Evolutionary conservation across 2,329 filamentous ascomycete genomes (phyloP), one percentile per base, ranked within the genome.

Genomic region (Penicillium crustosum): DNA sequence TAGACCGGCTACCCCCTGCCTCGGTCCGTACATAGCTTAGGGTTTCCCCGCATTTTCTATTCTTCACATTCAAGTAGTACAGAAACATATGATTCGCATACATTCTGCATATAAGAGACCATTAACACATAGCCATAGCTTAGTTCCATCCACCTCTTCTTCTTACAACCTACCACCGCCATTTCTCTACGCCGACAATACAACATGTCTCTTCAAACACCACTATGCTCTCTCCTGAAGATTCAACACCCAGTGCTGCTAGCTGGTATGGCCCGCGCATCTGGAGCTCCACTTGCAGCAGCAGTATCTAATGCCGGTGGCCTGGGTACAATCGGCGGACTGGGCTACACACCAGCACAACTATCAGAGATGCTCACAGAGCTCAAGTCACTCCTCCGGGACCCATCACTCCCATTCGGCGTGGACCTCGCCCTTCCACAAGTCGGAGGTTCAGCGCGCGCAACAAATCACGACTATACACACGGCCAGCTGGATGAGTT

Each of bases 401-500:
- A 82, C 51, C 86, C 88, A 0, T 81, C 83, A 44, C 83, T 96
- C 5, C 90, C 93, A 0, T 97, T 97, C 73, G 93, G 93, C 65
- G 86, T 97, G 33, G 93, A 97, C 74, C 86, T 97, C 2, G 93
- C 93, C 0, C 84, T 97, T 13, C 93, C 93, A 1, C 92, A 97
- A 77, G 82, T 97, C 55, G 93, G 93, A 56, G 91, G 89, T 41
- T 81, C 78, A 35, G 93, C 93, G 7, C 86, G 93, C 63, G 89
- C 90, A 75, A 97, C 93, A 4, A 97, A 97, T 78, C 91, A 96
- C 77, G 93, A 97, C 76, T 97, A 97, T 80, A 97, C 93, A 0
- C 83, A 89, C 65, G 93, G 93, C 42, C 89, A 91, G 74, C 84
- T 97, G 17, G 89, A 95, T 72, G 89, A 95, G 74, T 82, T 97